These are phyloP conservation scores for Metschnikowia amazonensis DNA, from an alignment of 805 yeast genomes.

Conservation along the genomic window DNA sequence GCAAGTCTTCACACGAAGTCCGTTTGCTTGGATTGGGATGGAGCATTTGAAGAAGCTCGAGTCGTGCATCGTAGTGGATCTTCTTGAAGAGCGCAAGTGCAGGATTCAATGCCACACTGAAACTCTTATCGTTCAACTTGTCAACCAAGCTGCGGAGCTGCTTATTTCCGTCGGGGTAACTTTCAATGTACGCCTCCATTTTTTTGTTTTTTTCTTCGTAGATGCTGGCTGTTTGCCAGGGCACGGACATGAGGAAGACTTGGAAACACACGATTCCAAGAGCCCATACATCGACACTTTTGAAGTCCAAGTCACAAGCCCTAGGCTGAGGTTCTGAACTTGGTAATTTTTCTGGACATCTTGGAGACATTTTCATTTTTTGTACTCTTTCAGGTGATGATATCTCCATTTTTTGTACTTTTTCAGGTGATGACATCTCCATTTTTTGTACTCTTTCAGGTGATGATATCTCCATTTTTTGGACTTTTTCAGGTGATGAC, in stretches of 20 bases:
- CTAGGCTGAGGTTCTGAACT: background rate
- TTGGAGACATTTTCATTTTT: background rate
- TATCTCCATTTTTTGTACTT: no score
- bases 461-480: no score
- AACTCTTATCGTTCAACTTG: conserved; percentile 23
- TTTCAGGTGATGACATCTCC: no score
- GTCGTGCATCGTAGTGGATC: conserved; percentile 37
- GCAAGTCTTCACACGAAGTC: conserved; percentile 21
- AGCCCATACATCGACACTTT: conserved; percentile 49
- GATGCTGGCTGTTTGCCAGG: conserved; percentile 43
- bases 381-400: no score
- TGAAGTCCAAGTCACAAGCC: conserved; percentile 21
- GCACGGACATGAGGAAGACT: conserved; percentile 40
- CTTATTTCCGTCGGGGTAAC: conserved; percentile 27
- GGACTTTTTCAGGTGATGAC: no score
- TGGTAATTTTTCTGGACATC: background rate
- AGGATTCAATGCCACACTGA: conserved; percentile 24
- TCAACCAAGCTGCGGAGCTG: conserved; percentile 23
- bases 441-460: no score
- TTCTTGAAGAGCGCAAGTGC: conserved; percentile 31
- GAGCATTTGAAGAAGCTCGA: conserved; percentile 29
- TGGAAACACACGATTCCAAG: conserved; percentile 49
- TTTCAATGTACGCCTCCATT: conserved; percentile 21
- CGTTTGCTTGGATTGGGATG: conserved; percentile 30
- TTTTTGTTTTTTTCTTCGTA: conserved; percentile 20